Conservation (phyloP, 75 land plant species). For the Isoetes taiwanensis region DNA sequence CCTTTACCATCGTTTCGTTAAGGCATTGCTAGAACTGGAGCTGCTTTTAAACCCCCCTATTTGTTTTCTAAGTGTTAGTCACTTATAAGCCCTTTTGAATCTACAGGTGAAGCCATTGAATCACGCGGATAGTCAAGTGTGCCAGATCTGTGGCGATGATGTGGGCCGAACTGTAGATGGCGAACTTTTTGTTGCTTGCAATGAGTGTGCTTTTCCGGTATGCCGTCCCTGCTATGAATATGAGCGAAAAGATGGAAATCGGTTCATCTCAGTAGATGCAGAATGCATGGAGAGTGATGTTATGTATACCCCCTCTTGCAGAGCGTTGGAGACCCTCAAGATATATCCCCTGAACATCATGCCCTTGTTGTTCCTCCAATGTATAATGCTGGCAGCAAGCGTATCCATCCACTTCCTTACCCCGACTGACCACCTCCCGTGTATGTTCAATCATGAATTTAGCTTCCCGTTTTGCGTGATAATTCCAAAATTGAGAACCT, state of each 20-base stretch:
- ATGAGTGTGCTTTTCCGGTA: slow-evolving; percentile 57
- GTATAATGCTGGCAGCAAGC: slow-evolving; percentile 44
- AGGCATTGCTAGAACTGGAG: too few relatives aligned
- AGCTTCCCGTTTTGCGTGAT: too few relatives aligned
- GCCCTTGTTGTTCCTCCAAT: slow-evolving; percentile 68
- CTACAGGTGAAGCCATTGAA: slow-evolving; percentile 4
- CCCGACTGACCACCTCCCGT: too few relatives aligned
- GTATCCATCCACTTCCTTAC: slow-evolving; percentile 54
- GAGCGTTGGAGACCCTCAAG: slow-evolving; percentile 59
- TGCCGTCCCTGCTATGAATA: slow-evolving; percentile 70
- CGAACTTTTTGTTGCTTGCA: slow-evolving; percentile 44
- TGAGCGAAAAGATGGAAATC: slow-evolving; percentile 49
- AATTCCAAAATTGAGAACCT: too few relatives aligned
- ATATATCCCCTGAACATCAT: slow-evolving; percentile 65
- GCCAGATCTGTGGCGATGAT: slow-evolving; percentile 58
- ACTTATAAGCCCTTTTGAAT: too few relatives aligned
- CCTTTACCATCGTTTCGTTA: too few relatives aligned
- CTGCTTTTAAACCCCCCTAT: too few relatives aligned
- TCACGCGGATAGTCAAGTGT: slow-evolving; percentile 19
- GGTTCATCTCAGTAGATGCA: too few relatives aligned
- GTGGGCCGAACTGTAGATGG: slow-evolving; percentile 36
- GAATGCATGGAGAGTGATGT: too few relatives aligned
- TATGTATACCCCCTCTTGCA: too few relatives aligned
- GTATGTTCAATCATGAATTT: too few relatives aligned
- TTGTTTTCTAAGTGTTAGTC: too few relatives aligned